Evolutionary conservation across 2,329 filamentous ascomycete genomes (phyloP), one percentile per base, ranked within the genome.

Genomic region (Aureobasidium sp.): DNA sequence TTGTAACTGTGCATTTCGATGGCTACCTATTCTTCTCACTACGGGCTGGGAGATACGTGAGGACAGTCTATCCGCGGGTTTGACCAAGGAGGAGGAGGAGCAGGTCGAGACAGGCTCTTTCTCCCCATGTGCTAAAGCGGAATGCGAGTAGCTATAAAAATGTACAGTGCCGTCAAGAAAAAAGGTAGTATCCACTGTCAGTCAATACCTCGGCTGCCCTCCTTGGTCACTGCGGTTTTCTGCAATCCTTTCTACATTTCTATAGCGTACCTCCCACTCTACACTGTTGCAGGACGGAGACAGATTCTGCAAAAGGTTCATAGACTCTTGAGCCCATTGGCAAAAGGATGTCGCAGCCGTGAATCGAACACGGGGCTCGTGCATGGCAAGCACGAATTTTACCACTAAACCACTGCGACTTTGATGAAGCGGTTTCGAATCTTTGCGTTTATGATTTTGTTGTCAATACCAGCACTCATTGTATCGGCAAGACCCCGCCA

Each of bases 391-490:
- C 44, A 60, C 57, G 57, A 60, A 60, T 60, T 60, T 60, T 60
- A 60, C 57, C 57, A 60, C 57, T 60, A 60, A 60, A 60, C 57
- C 57, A 60, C 57, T 60, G 57, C 57, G 57, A 60, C 57, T 60
- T 51, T 49, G 44, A 25, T 60, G 57, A 34, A 60, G 5, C 27
- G 9, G 5, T 5, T 1, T 29, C 5, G 22, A 29, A 20, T 1
- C 2, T 42, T 20, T 25, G n/a, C 1, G 5, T 36, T 8, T 37
- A 51, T 9, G 5, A 37, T 25, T 51, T 22, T 36, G 0, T 9
- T 1, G 2, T 2, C 9, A n/a, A 31, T 5, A n/a, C 27, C 15
- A 14, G 9, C 17, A 20, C 41, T 27, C 27, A 58, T 22, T 58
- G 55, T 20, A 47, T 41, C 12, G 55, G 55, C 42, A 48, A 14